Conservation (phyloP, 2,329 filamentous ascomycete genomes). For the Hansfordia pulvinata region DNA sequence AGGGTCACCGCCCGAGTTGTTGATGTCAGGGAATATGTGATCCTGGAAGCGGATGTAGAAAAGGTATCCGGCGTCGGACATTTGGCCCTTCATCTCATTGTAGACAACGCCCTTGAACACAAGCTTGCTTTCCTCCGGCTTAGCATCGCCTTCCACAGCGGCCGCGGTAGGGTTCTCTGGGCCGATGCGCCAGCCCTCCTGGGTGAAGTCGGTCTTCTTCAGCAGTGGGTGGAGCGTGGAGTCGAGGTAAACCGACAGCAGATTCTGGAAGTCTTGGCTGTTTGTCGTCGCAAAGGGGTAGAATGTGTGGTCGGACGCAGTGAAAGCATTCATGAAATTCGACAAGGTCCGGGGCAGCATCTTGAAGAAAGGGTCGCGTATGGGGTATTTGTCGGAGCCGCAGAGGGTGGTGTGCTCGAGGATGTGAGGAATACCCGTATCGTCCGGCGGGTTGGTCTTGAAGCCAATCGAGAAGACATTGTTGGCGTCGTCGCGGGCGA, state of each 20-base stretch:
- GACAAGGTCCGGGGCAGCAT: constrained; percentile 97
- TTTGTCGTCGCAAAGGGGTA: constrained; percentile 98
- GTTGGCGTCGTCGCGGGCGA: constrained; percentile 89
- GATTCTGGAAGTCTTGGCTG: constrained; percentile 83
- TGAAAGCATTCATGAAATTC: constrained; percentile 99
- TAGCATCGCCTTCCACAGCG: constrained; percentile 24
- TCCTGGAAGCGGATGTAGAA: constrained; percentile 95
- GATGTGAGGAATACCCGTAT: constrained; percentile 92
- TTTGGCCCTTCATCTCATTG: constrained; percentile 99
- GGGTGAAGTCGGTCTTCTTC: constrained; percentile 82
- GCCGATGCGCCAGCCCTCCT: constrained; percentile 93
- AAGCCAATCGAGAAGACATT: constrained; percentile 99
- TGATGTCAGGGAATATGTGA: constrained; percentile 82
- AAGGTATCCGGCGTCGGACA: constrained; percentile 92
- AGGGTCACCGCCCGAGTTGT: constrained; percentile 94
- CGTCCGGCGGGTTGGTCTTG: constrained; percentile 96
- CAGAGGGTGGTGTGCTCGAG: constrained; percentile 95
- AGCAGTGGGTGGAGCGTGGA: constrained; percentile 82
- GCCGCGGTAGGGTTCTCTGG: constrained; percentile 69
- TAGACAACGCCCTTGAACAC: constrained; percentile 98
- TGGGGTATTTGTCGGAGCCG: constrained; percentile 93
- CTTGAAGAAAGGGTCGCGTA: constrained; percentile 98
- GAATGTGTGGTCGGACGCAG: constrained; percentile 87
- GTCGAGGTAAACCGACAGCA: constrained; percentile 94
- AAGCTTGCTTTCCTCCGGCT: constrained; percentile 48